Evolutionary conservation across 805 yeast genomes (phyloP).

Genomic region (Metschnikowia proteae): DNA sequence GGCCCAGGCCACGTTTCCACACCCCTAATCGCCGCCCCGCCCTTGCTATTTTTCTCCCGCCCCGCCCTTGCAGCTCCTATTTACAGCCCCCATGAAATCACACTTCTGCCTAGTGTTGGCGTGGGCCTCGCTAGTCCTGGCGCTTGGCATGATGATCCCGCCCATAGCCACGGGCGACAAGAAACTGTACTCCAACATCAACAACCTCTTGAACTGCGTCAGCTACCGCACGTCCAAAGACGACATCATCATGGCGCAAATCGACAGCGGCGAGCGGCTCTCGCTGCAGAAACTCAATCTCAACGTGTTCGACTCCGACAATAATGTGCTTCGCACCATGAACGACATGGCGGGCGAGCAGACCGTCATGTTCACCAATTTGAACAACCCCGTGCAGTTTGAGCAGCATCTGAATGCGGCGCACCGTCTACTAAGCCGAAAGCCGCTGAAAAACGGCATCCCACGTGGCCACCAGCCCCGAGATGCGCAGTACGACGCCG

Average conservation of each 20-base stretch:
- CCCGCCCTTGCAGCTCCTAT: no score
- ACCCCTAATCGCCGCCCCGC: no score
- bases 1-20: neutral
- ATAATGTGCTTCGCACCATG: slow-evolving; percentile 32
- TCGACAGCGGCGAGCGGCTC: slow-evolving; percentile 29
- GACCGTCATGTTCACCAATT: slow-evolving; percentile 34
- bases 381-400: slow-evolving; percentile 27
- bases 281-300: slow-evolving; percentile 35
- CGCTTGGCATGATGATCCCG: slow-evolving; percentile 34
- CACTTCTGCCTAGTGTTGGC: neutral
- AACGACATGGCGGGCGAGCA: slow-evolving; percentile 29
- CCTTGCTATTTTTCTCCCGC: no score
- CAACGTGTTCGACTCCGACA: slow-evolving; percentile 35
- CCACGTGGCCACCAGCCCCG: slow-evolving; percentile 9
- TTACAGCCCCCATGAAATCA: neutral
- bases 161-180: slow-evolving; percentile 32
- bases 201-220: slow-evolving; percentile 33
- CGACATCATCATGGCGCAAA: slow-evolving; percentile 34
- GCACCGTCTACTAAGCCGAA: slow-evolving; percentile 2
- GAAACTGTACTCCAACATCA: slow-evolving; percentile 26
- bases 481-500: slow-evolving; percentile 14
- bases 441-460: neutral
- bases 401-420: slow-evolving; percentile 8
- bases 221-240: slow-evolving; percentile 34
- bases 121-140: slow-evolving; percentile 8